Percentiles rank a stretch among this genome's conserved stretches.
Evolutionary conservation across 2,329 filamentous ascomycete species (phyloP).

Genomic region (Alternaria angustiovoidea): DNA sequence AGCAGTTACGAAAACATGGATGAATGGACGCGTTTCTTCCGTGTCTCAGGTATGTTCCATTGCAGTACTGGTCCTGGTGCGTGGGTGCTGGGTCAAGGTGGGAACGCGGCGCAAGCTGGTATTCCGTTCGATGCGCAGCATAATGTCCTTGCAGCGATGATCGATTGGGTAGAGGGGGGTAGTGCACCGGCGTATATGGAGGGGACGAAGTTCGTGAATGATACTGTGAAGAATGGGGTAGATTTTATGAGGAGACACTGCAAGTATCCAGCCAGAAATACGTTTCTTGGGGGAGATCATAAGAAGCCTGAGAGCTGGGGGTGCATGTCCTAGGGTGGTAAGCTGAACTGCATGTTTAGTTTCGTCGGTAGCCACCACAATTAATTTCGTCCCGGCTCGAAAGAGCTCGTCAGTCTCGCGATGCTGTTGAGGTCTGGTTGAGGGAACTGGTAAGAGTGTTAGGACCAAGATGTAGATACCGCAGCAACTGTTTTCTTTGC

Average conservation of each 20-base stretch:
- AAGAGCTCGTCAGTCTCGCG: no score
- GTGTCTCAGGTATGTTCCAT: constrained; percentile 62
- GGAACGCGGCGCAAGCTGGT: constrained; percentile 26
- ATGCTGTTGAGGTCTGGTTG: no score
- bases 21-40: constrained; percentile 59
- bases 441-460: no score
- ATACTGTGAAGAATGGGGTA: constrained; percentile 52
- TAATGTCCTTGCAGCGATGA: constrained; percentile 52
- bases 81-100: constrained; percentile 40
- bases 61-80: constrained; percentile 59
- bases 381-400: no score
- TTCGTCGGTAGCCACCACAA: no score
- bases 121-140: constrained; percentile 23
- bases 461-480: no score
- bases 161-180: constrained; percentile 54
- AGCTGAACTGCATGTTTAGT: not conserved
- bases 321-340: constrained; percentile 14
- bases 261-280: constrained; percentile 29
- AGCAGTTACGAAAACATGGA: constrained; percentile 22
- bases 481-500: no score
- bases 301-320: constrained; percentile 37
- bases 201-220: constrained; percentile 47
- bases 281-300: constrained; percentile 28
- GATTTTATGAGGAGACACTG: constrained; percentile 59
- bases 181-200: constrained; percentile 49